A percentile compares a stretch with the other conserved stretches of the same genome.
Conservation (phyloP, 208 protist genomes). For the Sergeia podlipaevii region DNA sequence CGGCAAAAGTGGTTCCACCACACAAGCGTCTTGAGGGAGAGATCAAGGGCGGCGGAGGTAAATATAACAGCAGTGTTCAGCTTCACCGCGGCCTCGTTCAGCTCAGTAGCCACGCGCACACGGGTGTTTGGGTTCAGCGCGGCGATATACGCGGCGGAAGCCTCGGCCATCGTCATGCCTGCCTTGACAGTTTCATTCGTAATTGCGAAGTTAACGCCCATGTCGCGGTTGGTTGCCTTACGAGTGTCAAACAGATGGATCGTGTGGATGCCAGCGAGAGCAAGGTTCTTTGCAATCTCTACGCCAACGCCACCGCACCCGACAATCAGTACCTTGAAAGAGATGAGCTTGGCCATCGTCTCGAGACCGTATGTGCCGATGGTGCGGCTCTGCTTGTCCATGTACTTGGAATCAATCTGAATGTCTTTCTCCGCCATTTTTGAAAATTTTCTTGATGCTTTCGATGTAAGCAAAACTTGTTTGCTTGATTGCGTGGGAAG, state of each 20-base stretch:
- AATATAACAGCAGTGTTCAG: conserved; percentile 61
- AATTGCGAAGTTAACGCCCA: conserved; percentile 91
- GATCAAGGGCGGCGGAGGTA: conserved; percentile 68
- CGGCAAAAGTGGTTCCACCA: conserved; percentile 81
- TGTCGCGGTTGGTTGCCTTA: conserved; percentile 38
- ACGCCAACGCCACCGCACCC: conserved; percentile 89
- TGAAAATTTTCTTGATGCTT: too few relatives aligned
- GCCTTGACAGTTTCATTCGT: conserved; percentile 46
- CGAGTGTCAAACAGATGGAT: conserved; percentile 81
- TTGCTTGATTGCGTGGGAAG: too few relatives aligned
- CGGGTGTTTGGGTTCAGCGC: conserved; percentile 91
- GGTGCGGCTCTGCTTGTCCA: conserved; percentile 91
- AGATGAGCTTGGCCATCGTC: conserved; percentile 89
- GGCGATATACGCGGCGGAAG: conserved; percentile 53
- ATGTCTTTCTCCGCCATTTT: conserved; percentile 12
- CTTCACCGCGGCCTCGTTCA: conserved; percentile 49
- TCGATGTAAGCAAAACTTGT: too few relatives aligned
- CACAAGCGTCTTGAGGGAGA: conserved; percentile 58
- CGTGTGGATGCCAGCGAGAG: conserved; percentile 80
- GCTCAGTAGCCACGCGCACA: conserved; percentile 43
- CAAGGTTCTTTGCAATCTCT: conserved; percentile 92
- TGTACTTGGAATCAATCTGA: conserved; percentile 74
- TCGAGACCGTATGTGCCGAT: conserved; percentile 92
- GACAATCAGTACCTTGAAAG: conserved; percentile 89
- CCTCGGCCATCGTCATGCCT: conserved; percentile 53